Evolutionary conservation across 768 basidiomycete species (phyloP), one percentile per base, ranked within the genome.

Genomic region (Gautieria morchelliformis): DNA sequence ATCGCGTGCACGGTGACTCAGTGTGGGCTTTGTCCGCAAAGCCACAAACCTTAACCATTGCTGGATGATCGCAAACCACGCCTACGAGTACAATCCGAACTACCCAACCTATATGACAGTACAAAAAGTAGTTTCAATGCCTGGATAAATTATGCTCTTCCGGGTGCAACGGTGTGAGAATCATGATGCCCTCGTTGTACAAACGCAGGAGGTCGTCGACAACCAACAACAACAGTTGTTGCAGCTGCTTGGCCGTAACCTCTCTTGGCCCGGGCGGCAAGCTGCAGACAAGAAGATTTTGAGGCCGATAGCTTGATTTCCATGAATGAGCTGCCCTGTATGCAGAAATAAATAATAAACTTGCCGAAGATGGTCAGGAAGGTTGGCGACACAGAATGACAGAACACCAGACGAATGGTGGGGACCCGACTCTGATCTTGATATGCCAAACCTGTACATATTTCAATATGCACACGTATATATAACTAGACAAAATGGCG

Each of bases 31-130:
- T 69, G 0, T 67, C 64, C 0, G 65, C 69, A 47, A 66, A 71
- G 0, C 69, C 69, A 3, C 63, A 65, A 0, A 71, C 22, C 50
- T 74, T 74, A 51, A 70, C 69, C 0, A 69, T 69, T 2, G 72
- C 74, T 1, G 72, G 73, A 47, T 74, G 71, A 52, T 73, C 69
- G 44, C 73, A 75, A 6, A 69, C 60, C 9, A 75, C 61, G 0
- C 67, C 69, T 5, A 72, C 64, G 0, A 74, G 60, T 1, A 68
- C 63, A 3, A 73, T 64, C 0, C 70, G 64, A 7, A 72, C 64
- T 0, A 63, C 63, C 0, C 68, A 66, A 0, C 71, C 52, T 59
- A 5, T 5, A 27, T 27, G 27, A 27, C 27, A 27, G 2, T 5
- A 27, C 5, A n/a, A 19, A 1, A 10, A 47, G n/a, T 52, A 5